A percentile compares a stretch with the other conserved stretches of the same genome.
phyloP scores from a whole-genome alignment of 768 basidiomycete genomes.

The Inosperma sp. region DNA sequence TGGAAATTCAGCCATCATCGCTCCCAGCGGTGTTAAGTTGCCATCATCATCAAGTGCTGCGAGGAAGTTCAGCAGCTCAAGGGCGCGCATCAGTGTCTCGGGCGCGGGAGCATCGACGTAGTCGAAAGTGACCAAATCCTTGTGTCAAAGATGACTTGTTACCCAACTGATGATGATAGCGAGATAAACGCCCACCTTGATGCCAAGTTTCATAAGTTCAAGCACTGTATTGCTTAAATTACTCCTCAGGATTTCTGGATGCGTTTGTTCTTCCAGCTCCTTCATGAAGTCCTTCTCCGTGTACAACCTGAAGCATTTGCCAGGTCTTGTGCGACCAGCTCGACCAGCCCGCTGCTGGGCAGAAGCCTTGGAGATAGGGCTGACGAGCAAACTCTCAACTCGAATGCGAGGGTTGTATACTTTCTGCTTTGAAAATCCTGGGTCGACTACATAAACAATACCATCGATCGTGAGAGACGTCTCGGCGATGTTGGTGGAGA shows the following conservation, averaged over 20 bases:
- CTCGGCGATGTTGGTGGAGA: constrained; percentile 97
- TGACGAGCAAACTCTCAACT: constrained; percentile 91
- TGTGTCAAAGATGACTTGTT: not conserved
- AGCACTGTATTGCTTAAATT: constrained; percentile 93
- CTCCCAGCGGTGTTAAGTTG: constrained; percentile 78
- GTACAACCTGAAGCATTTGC: constrained; percentile 95
- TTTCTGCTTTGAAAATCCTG: constrained; percentile 96
- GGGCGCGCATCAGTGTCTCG: constrained; percentile 93
- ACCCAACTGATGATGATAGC: not conserved
- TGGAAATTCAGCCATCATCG: constrained; percentile 96
- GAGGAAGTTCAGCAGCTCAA: constrained; percentile 90
- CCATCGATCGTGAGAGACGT: constrained; percentile 97
- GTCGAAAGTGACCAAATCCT: constrained; percentile 85
- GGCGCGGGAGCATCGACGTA: constrained; percentile 93
- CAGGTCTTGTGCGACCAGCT: constrained; percentile 91
- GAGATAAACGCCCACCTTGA: constrained; percentile 52
- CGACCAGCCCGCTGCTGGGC: constrained; percentile 96
- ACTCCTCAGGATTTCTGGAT: constrained; percentile 91
- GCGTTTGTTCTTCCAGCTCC: constrained; percentile 95
- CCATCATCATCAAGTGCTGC: constrained; percentile 94
- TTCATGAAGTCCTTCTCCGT: constrained; percentile 97
- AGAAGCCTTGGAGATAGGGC: constrained; percentile 93
- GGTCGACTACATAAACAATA: constrained; percentile 99
- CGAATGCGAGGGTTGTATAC: constrained; percentile 97
- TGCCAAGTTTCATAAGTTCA: constrained; percentile 89